Evolutionary conservation across 306 rosid genomes (phyloP).

Genomic region (Rubus parviflorus): DNA sequence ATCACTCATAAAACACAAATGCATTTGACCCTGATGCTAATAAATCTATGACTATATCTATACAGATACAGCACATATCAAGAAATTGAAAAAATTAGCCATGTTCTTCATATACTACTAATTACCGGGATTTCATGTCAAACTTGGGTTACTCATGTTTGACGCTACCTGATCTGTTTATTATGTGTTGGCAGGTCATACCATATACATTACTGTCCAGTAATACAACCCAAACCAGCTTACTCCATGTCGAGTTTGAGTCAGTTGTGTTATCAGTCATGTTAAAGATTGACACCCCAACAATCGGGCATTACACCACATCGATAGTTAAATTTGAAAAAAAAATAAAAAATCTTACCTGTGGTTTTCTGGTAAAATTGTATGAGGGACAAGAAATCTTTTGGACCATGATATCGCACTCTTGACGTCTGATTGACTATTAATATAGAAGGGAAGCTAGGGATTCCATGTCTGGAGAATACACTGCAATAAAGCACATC

Average conservation of each 20-base stretch:
- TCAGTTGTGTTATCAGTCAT: neutral
- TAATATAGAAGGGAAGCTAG: slow-evolving; percentile 68
- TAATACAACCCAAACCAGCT: neutral
- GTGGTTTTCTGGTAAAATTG: slow-evolving; percentile 64
- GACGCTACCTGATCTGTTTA: neutral
- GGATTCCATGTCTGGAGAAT: slow-evolving; percentile 70
- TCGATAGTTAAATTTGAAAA: neutral
- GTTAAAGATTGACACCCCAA: neutral
- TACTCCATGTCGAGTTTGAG: neutral
- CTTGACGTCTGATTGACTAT: slow-evolving; percentile 61
- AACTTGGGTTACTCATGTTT: neutral
- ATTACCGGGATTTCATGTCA: neutral
- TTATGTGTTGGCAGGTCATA: neutral
- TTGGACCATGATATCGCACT: slow-evolving; percentile 58
- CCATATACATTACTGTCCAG: neutral
- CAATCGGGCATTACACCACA: neutral
- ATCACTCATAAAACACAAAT: too few species aligned
- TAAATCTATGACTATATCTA: neutral
- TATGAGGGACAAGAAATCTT: slow-evolving; percentile 40
- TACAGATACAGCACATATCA: neutral
- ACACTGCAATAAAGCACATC: slow-evolving; percentile 43
- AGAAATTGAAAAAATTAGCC: neutral
- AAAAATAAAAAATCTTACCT: slow-evolving; percentile 40
- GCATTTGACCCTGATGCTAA: neutral
- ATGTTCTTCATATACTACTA: neutral